Percentiles rank a stretch among this genome's conserved stretches.
phyloP scores from a whole-genome alignment of 2,329 filamentous ascomycete species.

The Cytospora piceae region DNA sequence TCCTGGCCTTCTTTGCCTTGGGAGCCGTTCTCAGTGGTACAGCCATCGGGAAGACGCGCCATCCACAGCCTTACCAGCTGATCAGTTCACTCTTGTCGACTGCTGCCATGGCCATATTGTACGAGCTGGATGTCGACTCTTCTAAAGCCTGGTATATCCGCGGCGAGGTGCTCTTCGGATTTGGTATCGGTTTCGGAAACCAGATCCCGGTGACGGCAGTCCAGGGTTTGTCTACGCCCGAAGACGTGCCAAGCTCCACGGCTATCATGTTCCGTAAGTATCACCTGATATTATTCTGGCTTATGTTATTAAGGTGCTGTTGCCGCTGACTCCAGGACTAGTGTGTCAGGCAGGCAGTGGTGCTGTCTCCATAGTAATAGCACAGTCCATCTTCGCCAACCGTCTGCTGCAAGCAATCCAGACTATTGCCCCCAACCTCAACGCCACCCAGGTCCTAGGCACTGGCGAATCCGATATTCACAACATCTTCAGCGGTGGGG shows the following conservation, averaged over 20 bases:
- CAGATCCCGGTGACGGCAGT: constrained; percentile 29
- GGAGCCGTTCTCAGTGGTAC: constrained; percentile 10
- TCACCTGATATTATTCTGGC: neutral
- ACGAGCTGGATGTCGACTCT: constrained; percentile 2
- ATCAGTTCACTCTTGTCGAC: constrained; percentile 5
- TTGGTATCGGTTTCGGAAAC: constrained; percentile 27
- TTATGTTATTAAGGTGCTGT: neutral
- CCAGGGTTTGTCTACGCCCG: constrained; percentile 26
- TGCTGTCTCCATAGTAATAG: constrained; percentile 45
- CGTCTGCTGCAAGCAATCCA: constrained; percentile 36
- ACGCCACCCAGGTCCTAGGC: constrained; percentile 35
- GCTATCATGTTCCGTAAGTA: constrained; percentile 21
- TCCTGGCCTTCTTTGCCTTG: constrained; percentile 18
- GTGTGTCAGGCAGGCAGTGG: constrained; percentile 39
- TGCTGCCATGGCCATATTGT: constrained; percentile 4
- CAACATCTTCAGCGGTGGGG: constrained; percentile 45
- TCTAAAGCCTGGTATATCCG: constrained; percentile 23
- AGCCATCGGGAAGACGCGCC: constrained; percentile 5
- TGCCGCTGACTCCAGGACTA: neutral
- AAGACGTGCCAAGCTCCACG: constrained; percentile 22
- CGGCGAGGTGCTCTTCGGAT: constrained; percentile 22
- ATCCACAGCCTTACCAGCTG: constrained; percentile 37
- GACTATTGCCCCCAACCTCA: constrained; percentile 35
- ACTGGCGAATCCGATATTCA: constrained; percentile 53
- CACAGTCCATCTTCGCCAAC: constrained; percentile 42